phyloP scores from a whole-genome alignment of 495 filamentous ascomycete genomes.

The Staphylotrichum tortipilum region DNA sequence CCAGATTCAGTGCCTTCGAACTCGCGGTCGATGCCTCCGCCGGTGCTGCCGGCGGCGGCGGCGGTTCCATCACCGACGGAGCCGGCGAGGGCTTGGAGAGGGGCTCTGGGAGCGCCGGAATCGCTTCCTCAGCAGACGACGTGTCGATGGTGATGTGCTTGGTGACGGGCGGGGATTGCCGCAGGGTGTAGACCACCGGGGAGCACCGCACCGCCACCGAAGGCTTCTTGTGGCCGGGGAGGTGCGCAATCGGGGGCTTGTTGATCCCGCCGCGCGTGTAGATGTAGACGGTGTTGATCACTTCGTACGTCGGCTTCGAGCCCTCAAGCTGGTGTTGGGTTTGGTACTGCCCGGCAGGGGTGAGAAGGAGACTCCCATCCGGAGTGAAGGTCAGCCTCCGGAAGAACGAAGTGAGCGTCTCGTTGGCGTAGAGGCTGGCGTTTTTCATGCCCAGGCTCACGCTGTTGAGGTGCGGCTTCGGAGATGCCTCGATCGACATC shows the following conservation, averaged over 20 bases:
- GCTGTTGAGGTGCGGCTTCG: conserved; percentile 54
- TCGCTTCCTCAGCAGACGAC: conserved; percentile 74
- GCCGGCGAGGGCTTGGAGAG: conserved; percentile 50
- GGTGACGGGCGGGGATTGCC: conserved; percentile 57
- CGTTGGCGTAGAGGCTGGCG: conserved; percentile 89
- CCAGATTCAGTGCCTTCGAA: conserved; percentile 43
- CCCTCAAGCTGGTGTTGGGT: conserved; percentile 64
- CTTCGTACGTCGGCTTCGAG: conserved; percentile 66
- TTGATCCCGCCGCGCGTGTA: conserved; percentile 96
- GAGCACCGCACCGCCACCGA: conserved; percentile 95
- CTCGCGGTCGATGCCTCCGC: conserved; percentile 32
- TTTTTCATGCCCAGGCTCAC: conserved; percentile 64
- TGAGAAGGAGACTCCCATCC: conserved; percentile 90
- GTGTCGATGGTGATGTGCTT: conserved; percentile 93
- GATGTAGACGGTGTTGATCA: conserved; percentile 96
- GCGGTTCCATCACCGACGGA: conserved; percentile 75
- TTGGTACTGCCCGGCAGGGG: conserved; percentile 93
- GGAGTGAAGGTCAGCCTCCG: conserved; percentile 87
- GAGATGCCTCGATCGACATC: conserved; percentile 86
- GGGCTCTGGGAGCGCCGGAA: conserved; percentile 75
- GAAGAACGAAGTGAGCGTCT: conserved; percentile 97
- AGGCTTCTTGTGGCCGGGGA: conserved; percentile 97
- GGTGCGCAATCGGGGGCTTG: conserved; percentile 92
- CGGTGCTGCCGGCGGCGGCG: conserved; percentile 55
- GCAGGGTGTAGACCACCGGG: conserved; percentile 75